These are phyloP conservation scores for Carex parvula DNA, from an alignment of 176 grass and related monocot genomes.

Conservation along the genomic window DNA sequence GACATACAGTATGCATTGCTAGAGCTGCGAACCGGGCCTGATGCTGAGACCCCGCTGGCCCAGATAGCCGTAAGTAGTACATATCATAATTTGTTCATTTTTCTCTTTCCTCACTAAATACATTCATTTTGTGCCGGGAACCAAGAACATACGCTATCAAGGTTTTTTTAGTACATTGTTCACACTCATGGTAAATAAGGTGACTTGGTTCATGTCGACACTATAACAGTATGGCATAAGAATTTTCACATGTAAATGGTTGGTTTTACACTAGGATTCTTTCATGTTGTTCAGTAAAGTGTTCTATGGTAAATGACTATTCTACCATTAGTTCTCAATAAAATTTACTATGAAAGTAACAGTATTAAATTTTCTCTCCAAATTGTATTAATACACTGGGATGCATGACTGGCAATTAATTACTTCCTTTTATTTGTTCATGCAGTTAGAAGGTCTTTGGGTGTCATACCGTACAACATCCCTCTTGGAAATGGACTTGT, in stretches of 20 bases:
- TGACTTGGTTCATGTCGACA: not conserved
- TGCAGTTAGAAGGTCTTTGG: conserved; percentile 92
- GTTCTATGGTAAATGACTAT: not conserved
- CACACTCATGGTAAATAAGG: not conserved
- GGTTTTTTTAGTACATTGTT: not conserved
- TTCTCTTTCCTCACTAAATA: not conserved
- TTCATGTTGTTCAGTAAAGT: not conserved
- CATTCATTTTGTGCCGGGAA: not conserved
- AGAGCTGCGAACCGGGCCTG: conserved; percentile 72
- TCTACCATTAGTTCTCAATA: not conserved
- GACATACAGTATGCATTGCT: conserved; percentile 74
- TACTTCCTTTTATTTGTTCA: conserved; percentile 8
- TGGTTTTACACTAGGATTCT: not conserved
- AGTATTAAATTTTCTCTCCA: not conserved
- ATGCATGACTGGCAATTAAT: not conserved
- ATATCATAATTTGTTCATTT: not conserved
- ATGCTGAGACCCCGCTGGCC: conserved; percentile 75
- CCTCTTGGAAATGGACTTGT: conserved; percentile 80
- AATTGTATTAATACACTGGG: not conserved
- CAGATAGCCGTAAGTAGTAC: conserved; percentile 70
- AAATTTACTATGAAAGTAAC: not conserved
- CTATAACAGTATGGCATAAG: not conserved
- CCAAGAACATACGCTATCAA: not conserved
- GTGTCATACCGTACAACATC: conserved; percentile 96
- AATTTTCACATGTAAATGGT: not conserved